Base-by-base conservation (phyloP, 352 stramenopile genomes). In the Hyaloperonospora brassicae region DNA sequence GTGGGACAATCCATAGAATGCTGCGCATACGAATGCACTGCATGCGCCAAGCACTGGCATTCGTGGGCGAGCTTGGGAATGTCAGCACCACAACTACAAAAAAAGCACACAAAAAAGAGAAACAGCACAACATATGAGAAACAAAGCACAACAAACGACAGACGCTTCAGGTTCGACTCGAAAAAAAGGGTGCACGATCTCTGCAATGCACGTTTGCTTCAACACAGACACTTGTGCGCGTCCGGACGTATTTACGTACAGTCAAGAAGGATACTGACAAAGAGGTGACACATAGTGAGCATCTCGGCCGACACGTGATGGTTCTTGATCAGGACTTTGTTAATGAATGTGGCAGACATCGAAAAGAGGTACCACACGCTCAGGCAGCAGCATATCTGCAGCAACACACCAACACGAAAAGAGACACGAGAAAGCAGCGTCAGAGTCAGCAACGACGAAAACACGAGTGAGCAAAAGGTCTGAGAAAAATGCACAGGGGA, bases 281-380 rank as follows among this genome's bases (percentile, higher is more conserved):
- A 87, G 47, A 89, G 71, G 31, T 92, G 84, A 51, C 77, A 89
- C 55, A 93, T 83, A 27, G 80, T 92, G 58, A 93, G 74, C 75
- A 87, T 87, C 58, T 91, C 81, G 31, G 79, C 81, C 45, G 81
- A 89, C 21, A 93, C 68, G 46, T 89, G 80, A 54, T 93, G 70
- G 67, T 93, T 71, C 61, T 93, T 93, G 67, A 93, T 90, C 47
- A 93, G 55, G 35, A 86, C 67, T 44, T 89, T 91, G 64, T 93
- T 93, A 21, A 78, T 91, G 62, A 93, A 93, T 17, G 83, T 93
- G 44, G 80, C 64, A 5, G 62, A 64, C 10, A 79, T 81, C 51
- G 83, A 91, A 66, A 93, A 93, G 51, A 83, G 70, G 51, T 93
- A 91, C 83, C 83, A 93, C 35, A 84, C 63, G 43, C 67, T 40